Evolutionary conservation across 306 rosid genomes (phyloP).

Genomic region (Trifolium fragiferum): DNA sequence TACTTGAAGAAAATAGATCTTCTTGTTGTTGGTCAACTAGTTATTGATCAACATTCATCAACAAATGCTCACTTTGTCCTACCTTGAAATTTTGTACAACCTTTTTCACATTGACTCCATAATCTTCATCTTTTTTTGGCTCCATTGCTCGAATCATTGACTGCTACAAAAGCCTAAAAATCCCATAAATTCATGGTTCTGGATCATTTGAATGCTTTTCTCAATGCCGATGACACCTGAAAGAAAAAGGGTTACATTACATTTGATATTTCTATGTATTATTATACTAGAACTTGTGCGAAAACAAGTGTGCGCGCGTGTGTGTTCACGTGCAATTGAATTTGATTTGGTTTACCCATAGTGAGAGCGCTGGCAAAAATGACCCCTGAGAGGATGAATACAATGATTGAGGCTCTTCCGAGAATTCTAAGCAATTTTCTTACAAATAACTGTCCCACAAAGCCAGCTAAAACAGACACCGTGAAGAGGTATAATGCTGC

Average conservation of each 20-base stretch:
- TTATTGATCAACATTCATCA: conserved; percentile 38
- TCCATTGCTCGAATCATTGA: conserved; percentile 48
- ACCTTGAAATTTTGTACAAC: conserved; percentile 18
- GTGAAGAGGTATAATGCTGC: conserved; percentile 77
- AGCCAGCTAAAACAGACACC: conserved; percentile 83
- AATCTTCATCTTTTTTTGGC: background rate
- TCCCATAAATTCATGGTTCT: conserved; percentile 82
- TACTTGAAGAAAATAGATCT: conserved; percentile 24
- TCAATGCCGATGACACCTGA: conserved; percentile 73
- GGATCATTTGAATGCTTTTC: conserved; percentile 64
- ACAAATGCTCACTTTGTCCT: background rate
- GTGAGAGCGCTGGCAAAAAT: conserved; percentile 85
- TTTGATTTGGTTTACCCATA: conserved; percentile 63
- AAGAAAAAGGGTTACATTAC: conserved; percentile 12
- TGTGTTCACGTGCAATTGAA: background rate
- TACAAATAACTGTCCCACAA: conserved; percentile 74
- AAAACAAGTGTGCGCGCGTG: background rate
- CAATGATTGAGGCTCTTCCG: conserved; percentile 72
- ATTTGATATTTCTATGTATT: conserved; percentile 11
- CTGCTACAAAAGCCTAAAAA: conserved; percentile 79
- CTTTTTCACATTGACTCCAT: conserved; percentile 8
- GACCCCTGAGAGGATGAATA: conserved; percentile 86
- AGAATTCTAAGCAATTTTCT: conserved; percentile 66
- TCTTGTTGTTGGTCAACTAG: conserved; percentile 63
- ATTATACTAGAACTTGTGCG: background rate